These are phyloP conservation scores for Stachybotrys elegans DNA, from an alignment of 2,329 filamentous ascomycete species.

Conservation along the genomic window DNA sequence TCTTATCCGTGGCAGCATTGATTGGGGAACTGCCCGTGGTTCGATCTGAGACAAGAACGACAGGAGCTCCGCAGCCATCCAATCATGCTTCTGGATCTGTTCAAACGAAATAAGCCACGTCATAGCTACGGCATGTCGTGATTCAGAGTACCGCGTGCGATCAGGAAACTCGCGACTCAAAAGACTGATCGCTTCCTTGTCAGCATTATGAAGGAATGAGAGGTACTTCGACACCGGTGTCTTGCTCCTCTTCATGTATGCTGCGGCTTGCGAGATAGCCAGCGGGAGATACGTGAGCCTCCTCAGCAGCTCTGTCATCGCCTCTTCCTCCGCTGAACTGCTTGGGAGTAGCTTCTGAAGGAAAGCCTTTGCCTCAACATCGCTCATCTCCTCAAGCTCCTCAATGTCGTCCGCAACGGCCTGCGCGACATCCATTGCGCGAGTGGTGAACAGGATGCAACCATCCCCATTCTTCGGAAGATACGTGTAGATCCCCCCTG, in stretches of 20 bases:
- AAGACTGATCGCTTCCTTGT: constrained; percentile 18
- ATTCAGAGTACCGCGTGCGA: constrained; percentile 19
- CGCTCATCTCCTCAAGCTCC: constrained; percentile 22
- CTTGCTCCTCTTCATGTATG: constrained; percentile 29
- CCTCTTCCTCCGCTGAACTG: constrained; percentile 7
- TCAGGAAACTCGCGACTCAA: constrained; percentile 24
- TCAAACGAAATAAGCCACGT: constrained; percentile 37
- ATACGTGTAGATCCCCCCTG: constrained; percentile 18
- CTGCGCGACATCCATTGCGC: constrained; percentile 18
- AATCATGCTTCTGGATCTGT: constrained; percentile 22
- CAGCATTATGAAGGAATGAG: constrained; percentile 20
- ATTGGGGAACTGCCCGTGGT: constrained; percentile 30
- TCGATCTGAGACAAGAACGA: constrained; percentile 34
- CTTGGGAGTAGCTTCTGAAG: constrained; percentile 19
- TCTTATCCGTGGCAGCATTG: constrained; percentile 30
- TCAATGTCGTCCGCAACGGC: constrained; percentile 18
- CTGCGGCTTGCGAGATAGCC: constrained; percentile 32
- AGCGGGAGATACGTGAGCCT: constrained; percentile 29
- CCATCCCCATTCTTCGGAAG: constrained; percentile 27
- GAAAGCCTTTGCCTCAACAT: constrained; percentile 18
- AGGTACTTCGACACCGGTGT: constrained; percentile 26
- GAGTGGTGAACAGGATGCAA: constrained; percentile 30
- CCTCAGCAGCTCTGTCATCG: constrained; percentile 15
- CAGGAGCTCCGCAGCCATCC: constrained; percentile 27
- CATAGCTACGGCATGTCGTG: constrained; percentile 28